A percentile compares a stretch with the other conserved stretches of the same genome.
phyloP scores from a whole-genome alignment of 345 rosid genomes.

The Anacardium occidentale region DNA sequence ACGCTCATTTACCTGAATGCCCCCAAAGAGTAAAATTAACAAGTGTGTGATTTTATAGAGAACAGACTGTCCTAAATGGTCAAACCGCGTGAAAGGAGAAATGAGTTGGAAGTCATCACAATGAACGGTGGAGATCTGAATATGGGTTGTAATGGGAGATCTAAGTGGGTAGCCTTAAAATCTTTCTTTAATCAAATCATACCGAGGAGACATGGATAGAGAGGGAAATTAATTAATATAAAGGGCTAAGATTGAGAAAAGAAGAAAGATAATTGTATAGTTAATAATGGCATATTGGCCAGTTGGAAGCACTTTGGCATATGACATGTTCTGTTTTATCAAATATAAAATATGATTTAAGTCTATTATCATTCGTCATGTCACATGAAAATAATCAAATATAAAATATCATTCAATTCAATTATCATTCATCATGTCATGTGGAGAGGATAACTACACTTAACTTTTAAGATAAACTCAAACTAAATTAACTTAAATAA shows the following conservation, averaged over 20 bases:
- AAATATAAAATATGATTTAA: background rate
- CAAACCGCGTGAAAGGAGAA: no score
- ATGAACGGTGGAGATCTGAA: no score
- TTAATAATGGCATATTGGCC: conserved; percentile 30
- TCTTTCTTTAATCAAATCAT: background rate
- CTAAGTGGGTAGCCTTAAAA: no score
- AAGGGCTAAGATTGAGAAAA: background rate
- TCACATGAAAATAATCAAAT: conserved; percentile 17
- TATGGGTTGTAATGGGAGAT: no score
- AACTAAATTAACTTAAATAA: no score
- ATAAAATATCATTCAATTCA: no score
- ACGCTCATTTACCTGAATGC: conserved; percentile 3
- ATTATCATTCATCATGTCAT: no score
- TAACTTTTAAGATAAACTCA: no score
- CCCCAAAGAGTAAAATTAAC: background rate
- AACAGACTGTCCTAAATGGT: no score
- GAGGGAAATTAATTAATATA: background rate
- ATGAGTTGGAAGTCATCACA: no score
- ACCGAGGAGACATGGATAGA: background rate
- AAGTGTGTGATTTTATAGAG: background rate
- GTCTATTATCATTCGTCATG: conserved; percentile 5
- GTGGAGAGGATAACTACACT: background rate
- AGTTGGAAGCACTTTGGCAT: conserved; percentile 14
- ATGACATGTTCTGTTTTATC: background rate
- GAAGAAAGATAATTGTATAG: background rate